Evolutionary conservation across 257 asterid genomes (phyloP).

Genomic region (Solanum commersonii): DNA sequence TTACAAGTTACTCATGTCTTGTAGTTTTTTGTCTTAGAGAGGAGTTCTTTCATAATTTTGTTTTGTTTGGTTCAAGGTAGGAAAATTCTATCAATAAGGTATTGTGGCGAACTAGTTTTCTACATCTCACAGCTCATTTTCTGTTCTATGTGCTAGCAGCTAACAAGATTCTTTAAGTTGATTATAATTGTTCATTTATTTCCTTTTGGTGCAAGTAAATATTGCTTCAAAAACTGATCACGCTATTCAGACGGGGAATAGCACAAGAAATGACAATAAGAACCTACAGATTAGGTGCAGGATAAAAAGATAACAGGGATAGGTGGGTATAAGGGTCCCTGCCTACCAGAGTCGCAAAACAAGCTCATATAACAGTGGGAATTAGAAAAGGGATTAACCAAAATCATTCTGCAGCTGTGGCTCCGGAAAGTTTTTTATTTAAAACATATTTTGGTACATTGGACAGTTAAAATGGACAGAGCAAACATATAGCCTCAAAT

Average conservation of each 20-base stretch:
- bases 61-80: neutral
- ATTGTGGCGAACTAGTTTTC: neutral
- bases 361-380: neutral
- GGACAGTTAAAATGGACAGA: neutral
- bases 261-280: neutral
- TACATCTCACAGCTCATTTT: neutral
- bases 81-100: neutral
- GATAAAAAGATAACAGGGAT: neutral
- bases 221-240: neutral
- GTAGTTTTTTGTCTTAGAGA: neutral
- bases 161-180: neutral
- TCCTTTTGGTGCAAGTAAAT: neutral
- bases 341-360: neutral
- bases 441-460: neutral
- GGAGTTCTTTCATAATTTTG: neutral
- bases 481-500: neutral
- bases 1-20: neutral
- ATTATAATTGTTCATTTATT: neutral
- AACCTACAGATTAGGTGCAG: neutral
- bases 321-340: neutral
- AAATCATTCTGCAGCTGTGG: neutral
- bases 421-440: neutral
- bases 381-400: neutral
- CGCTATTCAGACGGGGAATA: neutral
- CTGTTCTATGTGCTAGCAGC: neutral